A percentile compares a stretch with the other conserved stretches of the same genome.
phyloP scores from a whole-genome alignment of 305 asterid species.

The Solanum hybrid region DNA sequence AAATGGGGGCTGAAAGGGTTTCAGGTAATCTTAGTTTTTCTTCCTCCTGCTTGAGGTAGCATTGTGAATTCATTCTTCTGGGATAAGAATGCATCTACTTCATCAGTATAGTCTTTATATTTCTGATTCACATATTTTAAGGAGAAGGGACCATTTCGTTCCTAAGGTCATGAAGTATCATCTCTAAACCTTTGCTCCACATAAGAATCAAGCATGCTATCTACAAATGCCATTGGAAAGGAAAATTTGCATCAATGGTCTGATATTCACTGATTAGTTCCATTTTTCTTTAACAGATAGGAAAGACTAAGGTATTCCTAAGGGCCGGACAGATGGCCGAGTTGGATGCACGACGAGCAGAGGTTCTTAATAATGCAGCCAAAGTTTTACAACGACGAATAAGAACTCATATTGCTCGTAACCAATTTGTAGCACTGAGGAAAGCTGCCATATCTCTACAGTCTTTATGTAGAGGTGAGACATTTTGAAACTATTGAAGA shows the following conservation, averaged over 20 bases:
- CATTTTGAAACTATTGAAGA: constrained; percentile 9
- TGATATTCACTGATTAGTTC: constrained; percentile 13
- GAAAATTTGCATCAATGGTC: not conserved
- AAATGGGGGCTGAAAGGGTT: constrained; percentile 80
- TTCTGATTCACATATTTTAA: not conserved
- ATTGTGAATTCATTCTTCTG: not conserved
- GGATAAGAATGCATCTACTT: not conserved
- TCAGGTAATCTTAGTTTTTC: constrained; percentile 48
- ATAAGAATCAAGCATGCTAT: not conserved
- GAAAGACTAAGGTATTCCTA: constrained; percentile 94
- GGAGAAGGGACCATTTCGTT: not conserved
- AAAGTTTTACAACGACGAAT: constrained; percentile 73
- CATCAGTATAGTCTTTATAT: not conserved
- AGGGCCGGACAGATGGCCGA: constrained; percentile 99
- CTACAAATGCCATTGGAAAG: not conserved
- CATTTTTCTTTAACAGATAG: constrained; percentile 49
- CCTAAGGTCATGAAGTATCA: not conserved
- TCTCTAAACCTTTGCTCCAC: not conserved
- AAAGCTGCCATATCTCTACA: constrained; percentile 64
- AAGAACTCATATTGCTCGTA: constrained; percentile 76
- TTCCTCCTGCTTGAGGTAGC: constrained; percentile 1
- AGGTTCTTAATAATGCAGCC: constrained; percentile 86
- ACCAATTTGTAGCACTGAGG: constrained; percentile 48
- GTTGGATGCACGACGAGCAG: constrained; percentile 89
- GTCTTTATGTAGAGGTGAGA: constrained; percentile 80